A percentile compares a stretch with the other conserved stretches of the same genome.
Evolutionary conservation across 2,329 filamentous ascomycete species (phyloP).

Genomic region (Monilinia laxa): DNA sequence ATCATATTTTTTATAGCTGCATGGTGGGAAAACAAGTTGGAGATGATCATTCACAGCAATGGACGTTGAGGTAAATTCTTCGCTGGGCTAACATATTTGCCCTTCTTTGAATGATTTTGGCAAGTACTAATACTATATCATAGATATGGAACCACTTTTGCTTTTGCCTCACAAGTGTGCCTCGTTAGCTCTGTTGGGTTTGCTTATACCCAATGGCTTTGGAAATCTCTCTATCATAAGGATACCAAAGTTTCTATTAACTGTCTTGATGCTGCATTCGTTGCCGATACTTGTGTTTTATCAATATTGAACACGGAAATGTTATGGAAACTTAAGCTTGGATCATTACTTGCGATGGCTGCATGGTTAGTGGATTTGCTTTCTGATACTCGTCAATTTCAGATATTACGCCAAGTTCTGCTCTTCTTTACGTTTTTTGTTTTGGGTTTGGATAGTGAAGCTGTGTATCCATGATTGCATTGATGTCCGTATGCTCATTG

Average conservation of each 20-base stretch:
- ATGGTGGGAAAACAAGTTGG: conserved; percentile 25
- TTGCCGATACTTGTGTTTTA: conserved; percentile 20
- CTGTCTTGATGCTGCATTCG: conserved; percentile 27
- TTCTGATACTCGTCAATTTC: background rate
- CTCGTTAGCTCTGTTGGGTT: conserved; percentile 25
- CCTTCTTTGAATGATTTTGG: background rate
- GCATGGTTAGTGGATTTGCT: conserved; percentile 19
- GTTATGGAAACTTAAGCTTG: conserved; percentile 27
- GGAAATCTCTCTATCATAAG: conserved; percentile 25
- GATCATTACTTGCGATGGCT: conserved; percentile 24
- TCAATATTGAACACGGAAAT: conserved; percentile 26
- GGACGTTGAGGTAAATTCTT: conserved; percentile 24
- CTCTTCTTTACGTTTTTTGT: background rate
- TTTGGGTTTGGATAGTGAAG: background rate
- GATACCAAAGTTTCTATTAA: conserved; percentile 24
- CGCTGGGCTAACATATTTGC: background rate
- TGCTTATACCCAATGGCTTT: conserved; percentile 29
- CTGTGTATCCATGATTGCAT: background rate
- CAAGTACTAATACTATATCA: background rate
- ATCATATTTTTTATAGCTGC: conserved; percentile 25
- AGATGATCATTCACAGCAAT: conserved; percentile 25
- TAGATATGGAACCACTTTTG: conserved; percentile 27
- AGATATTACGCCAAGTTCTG: background rate
- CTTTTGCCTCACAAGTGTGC: conserved; percentile 25
- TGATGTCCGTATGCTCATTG: background rate